These are phyloP conservation scores for Pichia exigua DNA, from an alignment of 805 yeast species.

Conservation along the genomic window DNA sequence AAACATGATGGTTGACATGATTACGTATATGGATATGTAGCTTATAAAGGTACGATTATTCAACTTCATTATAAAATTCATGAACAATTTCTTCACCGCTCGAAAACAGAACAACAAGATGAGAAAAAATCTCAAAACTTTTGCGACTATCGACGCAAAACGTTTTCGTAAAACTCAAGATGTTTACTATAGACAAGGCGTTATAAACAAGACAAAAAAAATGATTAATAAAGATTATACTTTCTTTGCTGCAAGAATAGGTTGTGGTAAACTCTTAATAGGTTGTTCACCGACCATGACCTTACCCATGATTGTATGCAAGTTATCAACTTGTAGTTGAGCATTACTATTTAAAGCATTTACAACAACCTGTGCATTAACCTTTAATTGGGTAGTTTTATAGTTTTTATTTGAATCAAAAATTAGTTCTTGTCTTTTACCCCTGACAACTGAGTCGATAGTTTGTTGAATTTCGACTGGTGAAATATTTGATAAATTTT, in stretches of 20 bases:
- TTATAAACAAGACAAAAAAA: background rate
- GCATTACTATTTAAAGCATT: slow-evolving; percentile 26
- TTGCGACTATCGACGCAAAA: slow-evolving; percentile 1
- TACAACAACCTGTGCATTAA: slow-evolving; percentile 26
- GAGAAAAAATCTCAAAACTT: background rate
- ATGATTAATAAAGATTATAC: background rate
- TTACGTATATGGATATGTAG: background rate
- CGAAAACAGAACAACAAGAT: background rate
- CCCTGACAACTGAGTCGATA: slow-evolving; percentile 22
- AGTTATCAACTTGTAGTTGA: slow-evolving; percentile 24
- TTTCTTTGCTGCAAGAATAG: slow-evolving; percentile 12
- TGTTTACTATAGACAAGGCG: background rate
- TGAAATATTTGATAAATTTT: slow-evolving; percentile 13
- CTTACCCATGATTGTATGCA: slow-evolving; percentile 15
- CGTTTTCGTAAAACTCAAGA: background rate
- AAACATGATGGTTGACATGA: background rate
- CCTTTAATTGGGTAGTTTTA: slow-evolving; percentile 19
- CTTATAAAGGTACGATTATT: background rate
- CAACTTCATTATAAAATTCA: background rate
- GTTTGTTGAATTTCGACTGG: slow-evolving; percentile 15
- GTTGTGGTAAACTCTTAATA: slow-evolving; percentile 18
- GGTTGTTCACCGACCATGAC: slow-evolving; percentile 17
- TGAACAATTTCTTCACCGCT: background rate
- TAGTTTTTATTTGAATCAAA: slow-evolving; percentile 15
- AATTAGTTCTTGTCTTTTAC: slow-evolving; percentile 21